Percentiles rank a stretch among this genome's conserved stretches.
Evolutionary conservation across 441 rosid genomes (phyloP).

Genomic region (Flueggea neowawraea): DNA sequence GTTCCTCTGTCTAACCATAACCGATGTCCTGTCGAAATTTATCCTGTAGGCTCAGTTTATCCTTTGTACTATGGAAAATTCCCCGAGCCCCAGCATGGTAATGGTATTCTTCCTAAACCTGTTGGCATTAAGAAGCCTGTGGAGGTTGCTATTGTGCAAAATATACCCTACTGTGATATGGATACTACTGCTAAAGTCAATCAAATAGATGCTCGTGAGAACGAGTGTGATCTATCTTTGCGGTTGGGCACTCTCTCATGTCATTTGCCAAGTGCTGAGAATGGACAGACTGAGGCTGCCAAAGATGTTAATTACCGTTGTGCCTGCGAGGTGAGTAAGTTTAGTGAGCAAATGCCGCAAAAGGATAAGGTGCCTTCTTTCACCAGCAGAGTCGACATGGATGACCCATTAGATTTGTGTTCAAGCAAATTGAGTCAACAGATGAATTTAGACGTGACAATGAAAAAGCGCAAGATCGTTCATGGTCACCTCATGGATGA

Average conservation of each 20-base stretch:
- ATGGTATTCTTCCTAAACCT: conserved; percentile 21
- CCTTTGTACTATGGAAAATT: conserved; percentile 49
- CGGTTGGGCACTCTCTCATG: conserved; percentile 57
- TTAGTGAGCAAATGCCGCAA: conserved; percentile 18
- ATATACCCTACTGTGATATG: conserved; percentile 10
- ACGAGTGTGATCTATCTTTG: conserved; percentile 64
- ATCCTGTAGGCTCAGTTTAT: conserved; percentile 40
- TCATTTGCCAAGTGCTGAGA: conserved; percentile 12
- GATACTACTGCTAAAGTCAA: conserved; percentile 12
- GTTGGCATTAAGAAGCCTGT: conserved; percentile 22
- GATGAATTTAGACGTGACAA: conserved; percentile 7
- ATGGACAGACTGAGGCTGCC: conserved; percentile 9
- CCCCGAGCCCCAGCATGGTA: conserved; percentile 17
- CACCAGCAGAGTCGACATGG: conserved; percentile 10
- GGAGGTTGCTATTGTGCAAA: conserved; percentile 15
- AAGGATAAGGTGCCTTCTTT: conserved; percentile 15
- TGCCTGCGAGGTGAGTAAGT: conserved; percentile 26
- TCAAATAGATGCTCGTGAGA: conserved; percentile 20
- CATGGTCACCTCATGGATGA: conserved; percentile 22
- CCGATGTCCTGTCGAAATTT: conserved; percentile 17
- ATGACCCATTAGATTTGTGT: conserved; percentile 13
- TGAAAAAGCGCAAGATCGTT: conserved; percentile 37
- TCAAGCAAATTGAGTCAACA: conserved; percentile 19
- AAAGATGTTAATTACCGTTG: conserved; percentile 17
- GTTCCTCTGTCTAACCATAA: conserved; percentile 8